Evolutionary conservation across 2,329 filamentous ascomycete species (phyloP).

Genomic region (Hypoxylon rubiginosum): DNA sequence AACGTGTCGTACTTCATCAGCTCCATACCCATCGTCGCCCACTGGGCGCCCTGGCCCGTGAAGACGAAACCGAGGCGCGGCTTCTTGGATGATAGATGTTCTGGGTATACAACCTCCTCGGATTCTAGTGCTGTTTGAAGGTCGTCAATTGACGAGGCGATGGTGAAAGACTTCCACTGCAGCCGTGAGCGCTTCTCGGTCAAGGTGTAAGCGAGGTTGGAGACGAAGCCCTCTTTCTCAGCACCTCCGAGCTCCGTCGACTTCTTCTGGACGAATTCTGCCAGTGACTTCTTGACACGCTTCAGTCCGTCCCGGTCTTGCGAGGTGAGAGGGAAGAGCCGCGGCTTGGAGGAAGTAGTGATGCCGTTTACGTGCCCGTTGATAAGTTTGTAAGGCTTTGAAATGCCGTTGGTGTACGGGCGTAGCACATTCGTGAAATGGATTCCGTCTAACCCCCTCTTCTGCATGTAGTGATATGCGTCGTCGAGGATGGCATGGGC

Average conservation of each 20-base stretch:
- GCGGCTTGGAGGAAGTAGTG: neutral
- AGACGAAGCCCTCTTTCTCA: neutral
- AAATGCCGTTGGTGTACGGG: neutral
- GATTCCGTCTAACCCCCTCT: neutral
- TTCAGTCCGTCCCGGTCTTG: constrained; percentile 4
- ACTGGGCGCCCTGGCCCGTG: constrained; percentile 49
- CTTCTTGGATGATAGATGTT: constrained; percentile 2
- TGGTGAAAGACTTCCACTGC: constrained; percentile 12
- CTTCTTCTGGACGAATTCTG: neutral
- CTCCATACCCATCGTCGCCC: constrained; percentile 40
- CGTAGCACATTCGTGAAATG: neutral
- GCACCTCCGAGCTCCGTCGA: neutral
- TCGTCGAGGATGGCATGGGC: constrained; percentile 23
- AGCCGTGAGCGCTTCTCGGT: constrained; percentile 14
- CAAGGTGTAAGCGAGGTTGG: constrained; percentile 17
- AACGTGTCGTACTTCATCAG: constrained; percentile 44
- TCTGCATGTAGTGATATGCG: neutral
- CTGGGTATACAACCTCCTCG: neutral
- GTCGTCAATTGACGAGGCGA: neutral
- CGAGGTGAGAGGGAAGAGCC: constrained; percentile 10
- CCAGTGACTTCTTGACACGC: neutral
- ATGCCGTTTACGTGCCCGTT: neutral
- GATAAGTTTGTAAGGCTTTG: neutral
- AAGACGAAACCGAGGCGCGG: constrained; percentile 46
- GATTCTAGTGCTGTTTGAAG: neutral